Percentiles rank a stretch among this genome's conserved stretches.
phyloP scores from a whole-genome alignment of 768 basidiomycete species.

The Suillus sp. region DNA sequence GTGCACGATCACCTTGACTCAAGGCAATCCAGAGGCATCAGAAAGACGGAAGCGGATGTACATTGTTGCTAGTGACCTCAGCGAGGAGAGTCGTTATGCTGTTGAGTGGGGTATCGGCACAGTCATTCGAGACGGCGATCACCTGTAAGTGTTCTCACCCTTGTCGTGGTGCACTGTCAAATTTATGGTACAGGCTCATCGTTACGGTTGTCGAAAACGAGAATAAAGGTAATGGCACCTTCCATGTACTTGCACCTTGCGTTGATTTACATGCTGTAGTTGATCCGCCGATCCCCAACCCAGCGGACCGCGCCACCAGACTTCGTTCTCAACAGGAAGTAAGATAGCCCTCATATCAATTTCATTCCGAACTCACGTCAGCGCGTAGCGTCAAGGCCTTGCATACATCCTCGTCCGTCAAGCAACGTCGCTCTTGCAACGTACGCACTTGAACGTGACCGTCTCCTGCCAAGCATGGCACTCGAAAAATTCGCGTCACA shows the following conservation, averaged over 20 bases:
- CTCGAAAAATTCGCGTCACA: slow-evolving; percentile 91
- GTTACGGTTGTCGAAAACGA: slow-evolving; percentile 95
- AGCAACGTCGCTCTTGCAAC: slow-evolving; percentile 85
- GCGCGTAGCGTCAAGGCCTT: slow-evolving; percentile 75
- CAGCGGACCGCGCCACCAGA: slow-evolving; percentile 75
- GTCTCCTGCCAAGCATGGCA: slow-evolving; percentile 96
- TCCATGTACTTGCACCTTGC: neutral
- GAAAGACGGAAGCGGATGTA: slow-evolving; percentile 67
- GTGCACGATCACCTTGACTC: slow-evolving; percentile 86
- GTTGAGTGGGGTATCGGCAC: slow-evolving; percentile 99
- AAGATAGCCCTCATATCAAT: slow-evolving; percentile 18
- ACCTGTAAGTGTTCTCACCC: slow-evolving; percentile 50
- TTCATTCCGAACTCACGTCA: slow-evolving; percentile 13
- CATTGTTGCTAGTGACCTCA: slow-evolving; percentile 91
- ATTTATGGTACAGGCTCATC: slow-evolving; percentile 53
- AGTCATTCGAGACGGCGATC: slow-evolving; percentile 92
- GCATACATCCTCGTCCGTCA: slow-evolving; percentile 90
- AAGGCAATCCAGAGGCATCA: slow-evolving; percentile 74
- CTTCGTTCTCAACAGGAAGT: slow-evolving; percentile 93
- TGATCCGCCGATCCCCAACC: slow-evolving; percentile 68
- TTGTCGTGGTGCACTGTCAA: slow-evolving; percentile 9
- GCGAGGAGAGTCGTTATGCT: slow-evolving; percentile 92
- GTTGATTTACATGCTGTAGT: slow-evolving; percentile 41
- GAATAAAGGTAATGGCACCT: slow-evolving; percentile 62
- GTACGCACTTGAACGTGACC: slow-evolving; percentile 84